A percentile compares a stretch with the other conserved stretches of the same genome.
phyloP scores from a whole-genome alignment of 2,329 filamentous ascomycete genomes.

The Talaromyces funiculosus region DNA sequence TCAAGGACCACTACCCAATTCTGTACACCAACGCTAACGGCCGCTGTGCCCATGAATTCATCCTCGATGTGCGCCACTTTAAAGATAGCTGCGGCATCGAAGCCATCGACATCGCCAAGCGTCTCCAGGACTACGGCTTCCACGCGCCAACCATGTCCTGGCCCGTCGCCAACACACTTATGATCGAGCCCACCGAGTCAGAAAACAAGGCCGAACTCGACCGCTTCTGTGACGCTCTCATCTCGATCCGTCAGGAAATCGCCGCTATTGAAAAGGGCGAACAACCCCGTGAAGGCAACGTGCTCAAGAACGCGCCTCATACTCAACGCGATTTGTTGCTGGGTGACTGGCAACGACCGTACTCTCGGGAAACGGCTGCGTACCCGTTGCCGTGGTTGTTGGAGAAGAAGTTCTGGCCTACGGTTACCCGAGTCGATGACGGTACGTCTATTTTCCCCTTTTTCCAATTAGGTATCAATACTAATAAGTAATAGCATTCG shows the following conservation, averaged over 20 bases:
- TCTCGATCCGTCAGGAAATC: slow-evolving; percentile 82
- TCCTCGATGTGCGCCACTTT: slow-evolving; percentile 81
- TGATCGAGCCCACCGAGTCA: slow-evolving; percentile 96
- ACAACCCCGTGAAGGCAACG: slow-evolving; percentile 68
- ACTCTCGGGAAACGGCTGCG: slow-evolving; percentile 74
- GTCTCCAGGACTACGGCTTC: slow-evolving; percentile 95
- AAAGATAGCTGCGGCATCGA: slow-evolving; percentile 77
- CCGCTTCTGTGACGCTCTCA: slow-evolving; percentile 83
- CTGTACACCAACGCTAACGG: slow-evolving; percentile 87
- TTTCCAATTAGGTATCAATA: neutral
- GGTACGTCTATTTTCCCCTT: slow-evolving; percentile 55
- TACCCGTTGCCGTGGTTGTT: slow-evolving; percentile 76
- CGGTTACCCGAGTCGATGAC: slow-evolving; percentile 80
- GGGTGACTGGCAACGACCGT: slow-evolving; percentile 75
- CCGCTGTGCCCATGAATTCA: slow-evolving; percentile 95
- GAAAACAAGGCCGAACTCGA: slow-evolving; percentile 90
- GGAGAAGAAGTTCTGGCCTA: slow-evolving; percentile 98
- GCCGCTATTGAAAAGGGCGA: slow-evolving; percentile 73
- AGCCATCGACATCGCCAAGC: slow-evolving; percentile 92
- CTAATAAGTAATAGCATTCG: slow-evolving; percentile 58
- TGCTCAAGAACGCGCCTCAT: slow-evolving; percentile 86
- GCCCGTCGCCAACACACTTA: slow-evolving; percentile 90
- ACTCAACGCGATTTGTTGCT: slow-evolving; percentile 72
- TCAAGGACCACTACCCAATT: slow-evolving; percentile 80
- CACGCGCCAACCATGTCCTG: slow-evolving; percentile 96